Evolutionary conservation across 176 grass and related monocot genomes (phyloP).

Genomic region (Lolium rigidum): DNA sequence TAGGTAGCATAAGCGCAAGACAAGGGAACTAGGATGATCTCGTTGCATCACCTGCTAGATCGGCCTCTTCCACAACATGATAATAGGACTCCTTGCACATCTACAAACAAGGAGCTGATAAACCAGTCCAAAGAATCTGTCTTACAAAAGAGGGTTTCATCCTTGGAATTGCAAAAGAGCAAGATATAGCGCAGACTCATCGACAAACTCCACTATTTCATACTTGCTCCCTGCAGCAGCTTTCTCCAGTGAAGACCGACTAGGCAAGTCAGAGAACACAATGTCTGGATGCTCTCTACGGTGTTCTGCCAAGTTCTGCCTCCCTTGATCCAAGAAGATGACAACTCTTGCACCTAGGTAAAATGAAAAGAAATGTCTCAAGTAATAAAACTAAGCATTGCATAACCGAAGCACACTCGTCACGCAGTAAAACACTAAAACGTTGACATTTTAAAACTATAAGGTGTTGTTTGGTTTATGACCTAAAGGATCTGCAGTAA

Average conservation of each 20-base stretch:
- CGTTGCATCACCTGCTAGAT: neutral
- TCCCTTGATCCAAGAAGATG: constrained; percentile 84
- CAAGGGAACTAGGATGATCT: neutral
- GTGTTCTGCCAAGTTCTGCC: constrained; percentile 61
- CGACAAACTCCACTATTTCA: constrained; percentile 67
- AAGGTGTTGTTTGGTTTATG: neutral
- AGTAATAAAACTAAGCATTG: neutral
- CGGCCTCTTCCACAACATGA: neutral
- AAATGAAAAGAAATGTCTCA: neutral
- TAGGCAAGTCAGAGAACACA: constrained; percentile 69
- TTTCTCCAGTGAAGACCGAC: constrained; percentile 55
- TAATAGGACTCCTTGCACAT: neutral
- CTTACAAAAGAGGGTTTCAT: constrained; percentile 30
- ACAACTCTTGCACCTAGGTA: constrained; percentile 72
- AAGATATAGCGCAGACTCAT: constrained; percentile 73
- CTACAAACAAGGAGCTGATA: neutral
- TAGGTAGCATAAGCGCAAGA: neutral
- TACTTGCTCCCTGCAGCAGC: constrained; percentile 64
- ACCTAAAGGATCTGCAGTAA: neutral
- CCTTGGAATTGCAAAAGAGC: constrained; percentile 54
- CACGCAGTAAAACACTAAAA: neutral
- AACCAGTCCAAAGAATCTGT: constrained; percentile 13
- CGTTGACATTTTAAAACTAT: neutral
- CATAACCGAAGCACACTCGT: neutral
- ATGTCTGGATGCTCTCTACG: constrained; percentile 66